A percentile compares a stretch with the other conserved stretches of the same genome.
Evolutionary conservation across 2,329 filamentous ascomycete genomes (phyloP).

Genomic region (Neofusicoccum ribis): DNA sequence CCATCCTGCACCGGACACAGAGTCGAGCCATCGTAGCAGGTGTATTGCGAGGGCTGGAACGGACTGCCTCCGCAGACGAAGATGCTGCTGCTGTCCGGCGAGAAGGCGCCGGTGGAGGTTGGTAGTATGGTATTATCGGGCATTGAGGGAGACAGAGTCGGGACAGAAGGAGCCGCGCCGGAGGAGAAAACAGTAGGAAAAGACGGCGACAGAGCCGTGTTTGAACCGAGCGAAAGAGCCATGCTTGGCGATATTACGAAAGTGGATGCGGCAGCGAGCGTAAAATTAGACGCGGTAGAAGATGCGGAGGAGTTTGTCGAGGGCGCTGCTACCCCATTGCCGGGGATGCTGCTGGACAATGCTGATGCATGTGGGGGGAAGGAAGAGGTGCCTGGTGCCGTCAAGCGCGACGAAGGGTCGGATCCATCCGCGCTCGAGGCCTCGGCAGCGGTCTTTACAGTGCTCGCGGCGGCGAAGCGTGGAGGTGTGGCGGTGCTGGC

Average conservation of each 20-base stretch:
- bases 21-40: slow-evolving; percentile 3
- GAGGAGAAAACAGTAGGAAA: neutral
- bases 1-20: slow-evolving; percentile 13
- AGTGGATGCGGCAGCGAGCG: slow-evolving; percentile 2
- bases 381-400: neutral
- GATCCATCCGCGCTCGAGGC: slow-evolving; percentile 3
- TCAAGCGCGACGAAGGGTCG: neutral
- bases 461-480: neutral
- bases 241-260: slow-evolving; percentile 1
- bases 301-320: neutral
- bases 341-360: neutral
- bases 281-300: neutral
- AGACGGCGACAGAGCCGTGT: neutral
- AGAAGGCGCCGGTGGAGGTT: neutral
- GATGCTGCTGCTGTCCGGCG: slow-evolving; percentile 6
- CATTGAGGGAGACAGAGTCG: neutral
- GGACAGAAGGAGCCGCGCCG: neutral
- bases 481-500: slow-evolving; percentile 8
- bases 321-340: slow-evolving; percentile 3
- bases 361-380: slow-evolving; percentile 10
- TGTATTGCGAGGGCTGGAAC: slow-evolving; percentile 12
- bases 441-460: slow-evolving; percentile 7
- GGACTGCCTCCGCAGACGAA: slow-evolving; percentile 2
- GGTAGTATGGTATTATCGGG: slow-evolving; percentile 1
- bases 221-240: neutral